Percentiles rank a stretch among this genome's conserved stretches.
phyloP scores from a whole-genome alignment of 805 yeast species.

The Zygosaccharomyces lentus region DNA sequence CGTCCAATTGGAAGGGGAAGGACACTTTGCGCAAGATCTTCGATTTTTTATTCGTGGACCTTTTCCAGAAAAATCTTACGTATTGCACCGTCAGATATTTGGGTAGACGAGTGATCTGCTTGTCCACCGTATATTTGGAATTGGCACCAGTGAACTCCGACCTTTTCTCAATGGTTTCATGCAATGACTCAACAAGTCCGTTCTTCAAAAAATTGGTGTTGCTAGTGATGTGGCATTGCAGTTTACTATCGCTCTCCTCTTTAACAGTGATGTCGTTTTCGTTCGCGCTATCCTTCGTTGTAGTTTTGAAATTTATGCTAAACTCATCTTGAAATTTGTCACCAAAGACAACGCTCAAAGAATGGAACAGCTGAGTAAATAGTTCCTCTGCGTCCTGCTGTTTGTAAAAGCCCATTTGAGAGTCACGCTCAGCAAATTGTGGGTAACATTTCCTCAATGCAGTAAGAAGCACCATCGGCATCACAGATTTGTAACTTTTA shows the following conservation, averaged over 20 bases:
- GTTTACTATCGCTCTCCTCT: constrained; percentile 52
- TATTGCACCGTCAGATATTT: constrained; percentile 84
- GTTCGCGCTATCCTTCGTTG: constrained; percentile 57
- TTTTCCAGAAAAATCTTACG: constrained; percentile 94
- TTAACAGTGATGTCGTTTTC: constrained; percentile 47
- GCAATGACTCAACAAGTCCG: constrained; percentile 71
- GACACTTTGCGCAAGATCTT: constrained; percentile 91
- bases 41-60: constrained; percentile 84
- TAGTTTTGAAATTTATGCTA: constrained; percentile 58
- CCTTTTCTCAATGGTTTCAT: constrained; percentile 73
- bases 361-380: constrained; percentile 67
- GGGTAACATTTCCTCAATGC: constrained; percentile 68
- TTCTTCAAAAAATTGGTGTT: constrained; percentile 83
- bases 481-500: constrained; percentile 44
- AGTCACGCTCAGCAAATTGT: constrained; percentile 80
- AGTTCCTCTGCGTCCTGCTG: constrained; percentile 99
- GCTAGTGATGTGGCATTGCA: constrained; percentile 84
- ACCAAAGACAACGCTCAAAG: constrained; percentile 44
- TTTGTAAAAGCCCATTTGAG: constrained; percentile 62
- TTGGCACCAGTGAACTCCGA: constrained; percentile 65
- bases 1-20: constrained; percentile 90
- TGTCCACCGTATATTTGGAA: constrained; percentile 60
- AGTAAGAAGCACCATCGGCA: constrained; percentile 65
- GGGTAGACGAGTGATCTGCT: constrained; percentile 71
- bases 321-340: constrained; percentile 53